Base-by-base conservation (phyloP, 2,329 filamentous ascomycete genomes). In the Chalara sp. region DNA sequence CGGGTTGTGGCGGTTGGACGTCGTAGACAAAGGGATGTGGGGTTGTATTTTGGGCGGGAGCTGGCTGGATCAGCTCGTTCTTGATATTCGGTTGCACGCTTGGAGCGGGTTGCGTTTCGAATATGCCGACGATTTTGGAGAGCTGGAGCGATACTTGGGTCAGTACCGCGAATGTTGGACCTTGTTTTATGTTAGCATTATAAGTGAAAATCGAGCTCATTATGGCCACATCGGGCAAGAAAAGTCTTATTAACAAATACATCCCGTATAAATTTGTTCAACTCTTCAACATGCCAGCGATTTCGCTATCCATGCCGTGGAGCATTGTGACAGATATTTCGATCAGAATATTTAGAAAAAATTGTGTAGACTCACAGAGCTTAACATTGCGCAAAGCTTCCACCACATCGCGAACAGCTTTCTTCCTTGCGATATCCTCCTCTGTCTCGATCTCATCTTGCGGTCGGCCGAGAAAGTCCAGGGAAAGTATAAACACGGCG, bases 61-160 rank as follows among this genome's bases (percentile, higher is more conserved):
- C 29, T 58, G 51, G 33, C 57, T 57, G 30, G 47, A 49, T 13
- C 56, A 58, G 13, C 51, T 50, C 51, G 51, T 51, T 59, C 55
- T 44, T 59, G 58, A 21, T 58, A 54, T 29, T 56, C 53, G 10
- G 11, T 4, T 11, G 10, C 8, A 8, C 10, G 21, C 10, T 11
- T 44, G 4, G 28, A 29, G 10, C 28, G 12, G 41, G 28, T 8
- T 8, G 10, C 10, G 28, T 13, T 40, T 65, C 62, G 42, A 65
- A 58, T 40, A 65, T 61, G 0, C 59, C 61, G 4, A 63, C 62
- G 32, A 65, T 65, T 49, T 65, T 61, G 5, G 61, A 61, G 5
- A 65, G 56, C 50, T 65, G 62, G 5, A 61, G 44, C 4, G 58
- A 49, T 1, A 65, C 62, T 48, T 62, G 61, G 1, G 57, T 63